Evolutionary conservation across 495 filamentous ascomycete species (phyloP), one percentile per base, ranked within the genome.

Genomic region (Penicillium odoratum): DNA sequence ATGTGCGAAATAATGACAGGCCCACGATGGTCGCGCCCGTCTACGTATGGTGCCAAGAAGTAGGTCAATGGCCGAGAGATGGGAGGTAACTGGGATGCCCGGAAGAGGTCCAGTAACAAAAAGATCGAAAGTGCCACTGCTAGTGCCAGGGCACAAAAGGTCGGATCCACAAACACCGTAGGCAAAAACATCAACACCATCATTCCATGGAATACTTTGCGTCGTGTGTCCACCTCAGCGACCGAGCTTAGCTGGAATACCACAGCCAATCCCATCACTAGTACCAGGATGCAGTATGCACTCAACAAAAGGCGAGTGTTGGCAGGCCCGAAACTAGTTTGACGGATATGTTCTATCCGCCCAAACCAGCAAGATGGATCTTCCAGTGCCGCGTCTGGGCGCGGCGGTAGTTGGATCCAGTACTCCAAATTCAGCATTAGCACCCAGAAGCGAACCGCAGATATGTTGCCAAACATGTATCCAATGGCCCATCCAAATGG

Each of bases 161-260:
- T 71, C 7, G 94, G 95, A 69, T 98, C 95, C 58, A 97, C 71
- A 65, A 86, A 95, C 3, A 86, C 86, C 2, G 89, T 83, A 10
- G 94, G 91, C 3, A 97, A 80, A 59, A 99, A 88, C 90, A 99
- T 96, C 43, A 85, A 81, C 36, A 98, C 92, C 85, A 97, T 97
- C 85, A 92, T 96, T 59, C 93, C 94, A 71, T 99, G 94, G 72
- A 99, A 99, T 9, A 99, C 89, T 72, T 99, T 99, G 38, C 94
- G 85, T n/a, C 94, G 83, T 3, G 94, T 99, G 72, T 99, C 95
- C 36, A 98, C 92, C 73, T 97, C 90, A 5, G 82, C 81, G 52
- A 88, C 67, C 13, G 85, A 71, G 38, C 87, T 88, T 28, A 97
- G 78, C 34, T 82, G 82, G 56, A 90, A 81, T 5, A 97, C 91